Base-by-base conservation (phyloP, 164 flowering plant genomes). In the Vitis amurensis region DNA sequence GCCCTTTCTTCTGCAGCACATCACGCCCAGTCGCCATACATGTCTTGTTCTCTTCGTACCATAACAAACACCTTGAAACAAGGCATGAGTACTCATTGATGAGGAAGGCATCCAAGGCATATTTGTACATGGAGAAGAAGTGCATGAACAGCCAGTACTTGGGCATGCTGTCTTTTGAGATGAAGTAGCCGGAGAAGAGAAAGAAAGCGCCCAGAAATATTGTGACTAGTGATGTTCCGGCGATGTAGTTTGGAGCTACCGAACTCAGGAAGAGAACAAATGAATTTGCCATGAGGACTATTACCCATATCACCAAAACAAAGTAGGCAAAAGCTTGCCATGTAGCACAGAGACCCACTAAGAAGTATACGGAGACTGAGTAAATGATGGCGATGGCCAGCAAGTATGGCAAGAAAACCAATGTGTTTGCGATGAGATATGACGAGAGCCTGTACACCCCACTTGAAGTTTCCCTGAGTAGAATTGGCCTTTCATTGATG, bases 181-280 rank as follows among this genome's bases (percentile, higher is more conserved):
- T 92, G 84, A 96, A 96, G 79, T 93, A 93, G 17, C 99, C 99
- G 11, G 99, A 96, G 82, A 96, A 96, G 61, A 96, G 91, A 61
- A 96, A 96, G 78, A 92, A 96, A 0, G 81, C 90, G 1, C 85
- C 98, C 0, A 93, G 86, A 61, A 84, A 78, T 8, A 87, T 64
- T 1, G 97, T 87, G 44, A 93, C 87, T 0, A 92, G 82, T 2
- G 98, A 89, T 0, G 95, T 90, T 2, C 99, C 98, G 5, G 98
- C 84, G 5, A 96, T 91, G 86, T 83, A 96, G 52, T 92, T 88
- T 1, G 98, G 98, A 0, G 97, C 92, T 12, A 96, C 61, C 11
- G 99, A 86, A 77, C 98, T 93, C 71, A 93, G 58, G 84, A 90
- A 96, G 9, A 93, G 87, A 4, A 93, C 97, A 37, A 96, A 87